Percentiles rank a stretch among this genome's conserved stretches.
Evolutionary conservation across 495 filamentous ascomycete species (phyloP).

Genomic region (Daldinia decipiens): DNA sequence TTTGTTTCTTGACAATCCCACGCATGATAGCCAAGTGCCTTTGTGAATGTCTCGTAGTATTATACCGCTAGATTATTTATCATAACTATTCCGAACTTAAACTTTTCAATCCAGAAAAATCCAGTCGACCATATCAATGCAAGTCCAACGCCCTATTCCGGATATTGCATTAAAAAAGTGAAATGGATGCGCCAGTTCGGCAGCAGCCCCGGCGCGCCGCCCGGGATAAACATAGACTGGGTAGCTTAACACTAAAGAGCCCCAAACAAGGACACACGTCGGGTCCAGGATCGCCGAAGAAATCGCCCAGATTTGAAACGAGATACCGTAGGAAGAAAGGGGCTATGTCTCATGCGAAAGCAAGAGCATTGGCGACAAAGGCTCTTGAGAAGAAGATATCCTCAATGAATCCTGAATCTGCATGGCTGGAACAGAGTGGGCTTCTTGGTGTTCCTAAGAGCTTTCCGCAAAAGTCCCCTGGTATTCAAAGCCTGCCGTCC

Average conservation of each 20-base stretch:
- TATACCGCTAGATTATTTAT: background rate
- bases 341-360: background rate
- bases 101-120: background rate
- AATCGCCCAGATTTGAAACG: background rate
- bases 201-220: conserved; percentile 15
- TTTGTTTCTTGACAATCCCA: background rate
- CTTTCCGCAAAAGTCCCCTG: background rate
- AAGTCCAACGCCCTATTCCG: background rate
- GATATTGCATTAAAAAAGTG: background rate
- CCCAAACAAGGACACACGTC: background rate
- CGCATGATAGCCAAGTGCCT: background rate
- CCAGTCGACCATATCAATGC: background rate
- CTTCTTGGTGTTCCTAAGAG: conserved; percentile 14
- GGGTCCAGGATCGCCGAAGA: background rate
- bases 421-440: conserved; percentile 21
- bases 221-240: conserved; percentile 5
- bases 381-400: conserved; percentile 26
- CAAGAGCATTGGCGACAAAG: conserved; percentile 6
- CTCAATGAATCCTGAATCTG: conserved; percentile 12
- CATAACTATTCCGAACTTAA: background rate
- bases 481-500: background rate
- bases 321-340: background rate
- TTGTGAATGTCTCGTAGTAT: background rate
- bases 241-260: background rate
- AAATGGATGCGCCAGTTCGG: conserved; percentile 6